These are phyloP conservation scores for Tephrocybe rancida DNA, from an alignment of 768 basidiomycete species.

Conservation along the genomic window DNA sequence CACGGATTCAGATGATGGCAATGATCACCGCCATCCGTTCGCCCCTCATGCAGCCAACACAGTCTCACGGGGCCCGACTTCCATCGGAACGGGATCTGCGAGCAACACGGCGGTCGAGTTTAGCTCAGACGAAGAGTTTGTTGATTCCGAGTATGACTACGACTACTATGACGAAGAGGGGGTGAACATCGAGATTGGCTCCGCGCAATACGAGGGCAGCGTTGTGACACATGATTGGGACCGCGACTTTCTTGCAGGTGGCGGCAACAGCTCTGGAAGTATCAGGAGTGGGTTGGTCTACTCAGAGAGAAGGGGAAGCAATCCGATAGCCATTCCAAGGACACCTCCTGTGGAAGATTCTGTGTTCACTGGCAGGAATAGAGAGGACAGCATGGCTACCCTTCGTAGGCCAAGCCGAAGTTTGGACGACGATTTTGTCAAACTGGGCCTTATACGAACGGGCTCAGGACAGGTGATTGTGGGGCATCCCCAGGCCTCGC, in stretches of 20 bases:
- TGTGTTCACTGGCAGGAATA: conserved; percentile 37
- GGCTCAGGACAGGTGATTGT: neutral
- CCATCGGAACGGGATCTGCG: conserved; percentile 23
- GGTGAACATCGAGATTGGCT: conserved; percentile 42
- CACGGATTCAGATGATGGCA: conserved; percentile 38
- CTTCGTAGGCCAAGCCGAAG: conserved; percentile 65
- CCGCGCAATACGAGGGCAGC: conserved; percentile 35
- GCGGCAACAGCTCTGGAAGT: conserved; percentile 26
- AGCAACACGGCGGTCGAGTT: conserved; percentile 37
- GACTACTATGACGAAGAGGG: conserved; percentile 39
- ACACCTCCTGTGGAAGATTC: conserved; percentile 19
- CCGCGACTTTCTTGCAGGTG: conserved; percentile 22
- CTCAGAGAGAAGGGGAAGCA: conserved; percentile 49
- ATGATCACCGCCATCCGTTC: conserved; percentile 34
- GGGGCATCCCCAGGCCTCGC: conserved; percentile 25
- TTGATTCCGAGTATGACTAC: conserved; percentile 36
- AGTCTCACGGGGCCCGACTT: conserved; percentile 28
- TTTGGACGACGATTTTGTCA: conserved; percentile 47
- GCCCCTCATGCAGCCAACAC: conserved; percentile 20
- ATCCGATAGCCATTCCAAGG: conserved; percentile 63
- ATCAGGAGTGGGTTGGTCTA: conserved; percentile 17
- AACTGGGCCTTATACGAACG: conserved; percentile 7
- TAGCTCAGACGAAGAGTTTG: conserved; percentile 51
- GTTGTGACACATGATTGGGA: conserved; percentile 22
- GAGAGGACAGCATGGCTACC: conserved; percentile 61